Evolutionary conservation across 495 filamentous ascomycete species (phyloP).

Genomic region (Penicillium egyptiacum): DNA sequence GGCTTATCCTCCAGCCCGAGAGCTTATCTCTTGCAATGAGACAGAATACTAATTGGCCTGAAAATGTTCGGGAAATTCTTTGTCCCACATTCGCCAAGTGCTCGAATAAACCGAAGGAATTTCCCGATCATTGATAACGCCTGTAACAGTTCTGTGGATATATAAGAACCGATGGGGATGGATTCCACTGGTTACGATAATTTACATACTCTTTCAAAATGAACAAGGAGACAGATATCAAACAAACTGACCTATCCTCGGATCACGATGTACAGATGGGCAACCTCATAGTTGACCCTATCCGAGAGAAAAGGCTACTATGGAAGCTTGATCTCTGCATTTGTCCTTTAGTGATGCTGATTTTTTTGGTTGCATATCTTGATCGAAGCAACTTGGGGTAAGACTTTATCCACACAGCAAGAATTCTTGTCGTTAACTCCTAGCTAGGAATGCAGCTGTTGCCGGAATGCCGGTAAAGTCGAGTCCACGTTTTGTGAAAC

Average conservation of each 20-base stretch:
- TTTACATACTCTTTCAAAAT: neutral
- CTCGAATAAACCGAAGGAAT: constrained; percentile 15
- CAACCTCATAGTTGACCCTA: constrained; percentile 12
- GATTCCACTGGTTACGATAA: neutral
- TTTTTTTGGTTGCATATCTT: constrained; percentile 18
- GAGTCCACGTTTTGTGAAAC: neutral
- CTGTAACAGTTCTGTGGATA: neutral
- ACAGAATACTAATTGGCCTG: neutral
- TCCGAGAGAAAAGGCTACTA: constrained; percentile 14
- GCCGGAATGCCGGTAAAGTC: constrained; percentile 19
- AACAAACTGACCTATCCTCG: constrained; percentile 8
- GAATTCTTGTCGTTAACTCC: neutral
- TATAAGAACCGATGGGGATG: neutral
- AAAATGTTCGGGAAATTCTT: constrained; percentile 10
- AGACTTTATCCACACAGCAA: neutral
- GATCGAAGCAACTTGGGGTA: constrained; percentile 23
- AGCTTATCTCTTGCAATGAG: constrained; percentile 6
- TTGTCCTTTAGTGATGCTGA: constrained; percentile 16
- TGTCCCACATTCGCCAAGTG: constrained; percentile 2
- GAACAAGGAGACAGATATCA: constrained; percentile 14
- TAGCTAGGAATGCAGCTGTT: constrained; percentile 18
- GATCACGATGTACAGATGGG: constrained; percentile 19
- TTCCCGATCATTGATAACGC: constrained; percentile 14
- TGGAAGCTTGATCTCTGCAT: constrained; percentile 22
- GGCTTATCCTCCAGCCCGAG: neutral